Evolutionary conservation across 2,329 filamentous ascomycete species (phyloP), one percentile per base, ranked within the genome.

Genomic region (Aspergillus nomiae): DNA sequence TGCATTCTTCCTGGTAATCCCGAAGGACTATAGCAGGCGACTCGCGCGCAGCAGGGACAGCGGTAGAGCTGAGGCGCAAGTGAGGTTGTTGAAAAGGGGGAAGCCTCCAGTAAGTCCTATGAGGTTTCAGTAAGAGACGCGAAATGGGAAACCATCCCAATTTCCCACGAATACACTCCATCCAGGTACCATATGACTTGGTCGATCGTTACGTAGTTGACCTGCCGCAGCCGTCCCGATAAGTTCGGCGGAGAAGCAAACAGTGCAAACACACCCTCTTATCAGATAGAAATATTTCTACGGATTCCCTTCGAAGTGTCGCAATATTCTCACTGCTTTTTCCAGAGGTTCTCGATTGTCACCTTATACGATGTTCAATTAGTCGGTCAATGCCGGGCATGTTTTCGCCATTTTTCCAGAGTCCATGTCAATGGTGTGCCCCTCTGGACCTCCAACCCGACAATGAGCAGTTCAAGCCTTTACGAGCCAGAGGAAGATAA

Each of bases 1-100:
- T 96, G 73, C 92, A 96, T 83, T 97, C 92, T 81, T 95, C 89
- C 75, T 97, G 94, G 73, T 97, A 97, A 69, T 90, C 84, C 68
- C 93, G 90, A 48, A 96, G 87, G 61, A 84, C 84, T 59, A 94
- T 81, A 46, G 76, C 73, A 16, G 71, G 68, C 45, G 64, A 48
- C 50, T 68, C 62, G 61, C 59, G 69, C 43, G 43, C 61, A 56
- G 26, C 55, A 14, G n/a, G 12, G 28, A 67, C 45, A 62, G 54
- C 62, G 48, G 69, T 74, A 28, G 70, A 70, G 56, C 68, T 71
- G 56, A 65, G 72, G 55, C 72, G 71, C 41, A 60, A 57, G 43
- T 60, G 58, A 12, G 28, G 21, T 73, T 77, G n/a, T 73, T 77
- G 62, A 69, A 32, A 63, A 58, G 70, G 71, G 51, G 72, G 3